phyloP scores from a whole-genome alignment of 129 eudicot species.

The Kitagawia praeruptora region DNA sequence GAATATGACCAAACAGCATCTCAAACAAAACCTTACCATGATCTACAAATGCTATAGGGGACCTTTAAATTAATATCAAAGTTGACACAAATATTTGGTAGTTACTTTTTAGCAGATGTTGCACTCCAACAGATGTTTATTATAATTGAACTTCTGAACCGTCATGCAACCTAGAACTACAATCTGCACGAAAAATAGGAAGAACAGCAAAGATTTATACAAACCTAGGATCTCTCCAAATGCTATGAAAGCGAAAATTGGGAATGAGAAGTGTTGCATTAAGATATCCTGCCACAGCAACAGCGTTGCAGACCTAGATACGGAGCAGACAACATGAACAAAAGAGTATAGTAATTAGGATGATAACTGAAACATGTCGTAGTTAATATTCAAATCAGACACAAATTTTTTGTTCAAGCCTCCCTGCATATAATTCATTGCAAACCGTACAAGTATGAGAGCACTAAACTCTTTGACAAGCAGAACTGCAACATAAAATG shows the following conservation, averaged over 20 bases:
- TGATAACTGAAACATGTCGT: neutral
- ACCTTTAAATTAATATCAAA: neutral
- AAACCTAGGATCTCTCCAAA: conserved; percentile 98
- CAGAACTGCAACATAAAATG: too few species aligned
- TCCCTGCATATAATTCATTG: too few species aligned
- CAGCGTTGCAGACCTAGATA: conserved; percentile 86
- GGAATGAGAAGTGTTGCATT: conserved; percentile 96
- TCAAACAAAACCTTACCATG: neutral
- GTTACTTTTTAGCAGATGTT: neutral
- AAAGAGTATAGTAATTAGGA: conserved; percentile 8
- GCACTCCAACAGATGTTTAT: too few species aligned
- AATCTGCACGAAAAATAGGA: neutral
- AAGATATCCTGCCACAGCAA: conserved; percentile 99
- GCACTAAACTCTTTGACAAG: too few species aligned
- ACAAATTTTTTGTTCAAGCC: conserved; percentile 5
- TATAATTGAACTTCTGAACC: neutral
- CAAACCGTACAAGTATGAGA: too few species aligned
- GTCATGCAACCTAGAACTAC: neutral
- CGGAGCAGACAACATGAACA: neutral
- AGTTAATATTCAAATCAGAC: conserved; percentile 2
- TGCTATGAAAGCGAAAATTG: conserved; percentile 90
- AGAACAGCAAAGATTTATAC: conserved; percentile 13
- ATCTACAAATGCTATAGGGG: neutral
- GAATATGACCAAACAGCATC: neutral
- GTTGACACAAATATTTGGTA: neutral